Evolutionary conservation across 176 grass and related monocot genomes (phyloP).

Genomic region (Carex scoparia): DNA sequence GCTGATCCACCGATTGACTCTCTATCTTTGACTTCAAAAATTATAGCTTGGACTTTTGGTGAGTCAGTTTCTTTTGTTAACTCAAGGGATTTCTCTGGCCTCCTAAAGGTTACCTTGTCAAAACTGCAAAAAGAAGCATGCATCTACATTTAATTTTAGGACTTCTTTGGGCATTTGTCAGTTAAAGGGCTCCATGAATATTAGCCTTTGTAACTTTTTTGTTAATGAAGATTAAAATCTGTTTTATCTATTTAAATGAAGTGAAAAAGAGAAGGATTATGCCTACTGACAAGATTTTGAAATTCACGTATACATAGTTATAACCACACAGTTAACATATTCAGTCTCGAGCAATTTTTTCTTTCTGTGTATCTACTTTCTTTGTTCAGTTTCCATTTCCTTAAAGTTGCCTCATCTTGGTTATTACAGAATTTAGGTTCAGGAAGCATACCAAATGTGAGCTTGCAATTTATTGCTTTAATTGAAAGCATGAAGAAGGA

Average conservation of each 20-base stretch:
- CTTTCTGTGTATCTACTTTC: neutral
- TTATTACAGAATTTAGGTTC: neutral
- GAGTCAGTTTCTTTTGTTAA: conserved; percentile 46
- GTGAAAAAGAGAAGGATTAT: neutral
- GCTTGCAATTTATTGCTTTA: neutral
- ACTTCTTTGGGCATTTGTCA: conserved; percentile 12
- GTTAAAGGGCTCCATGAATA: neutral
- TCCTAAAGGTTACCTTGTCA: conserved; percentile 84
- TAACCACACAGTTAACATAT: neutral
- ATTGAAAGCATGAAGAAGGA: neutral
- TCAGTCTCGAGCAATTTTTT: neutral
- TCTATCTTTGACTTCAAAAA: conserved; percentile 94
- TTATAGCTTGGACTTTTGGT: conserved; percentile 69
- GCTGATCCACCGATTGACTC: conserved; percentile 94
- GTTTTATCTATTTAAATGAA: conserved; percentile 4
- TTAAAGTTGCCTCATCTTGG: neutral
- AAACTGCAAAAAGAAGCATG: conserved; percentile 45
- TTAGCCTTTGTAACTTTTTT: neutral
- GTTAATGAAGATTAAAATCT: conserved; percentile 4
- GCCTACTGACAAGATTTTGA: neutral
- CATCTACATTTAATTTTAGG: conserved; percentile 2
- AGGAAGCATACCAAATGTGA: neutral
- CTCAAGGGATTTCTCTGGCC: conserved; percentile 47
- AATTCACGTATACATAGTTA: neutral
- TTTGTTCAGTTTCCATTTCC: neutral